phyloP scores from a whole-genome alignment of 2,329 filamentous ascomycete genomes.

The Cercospora sp. region DNA sequence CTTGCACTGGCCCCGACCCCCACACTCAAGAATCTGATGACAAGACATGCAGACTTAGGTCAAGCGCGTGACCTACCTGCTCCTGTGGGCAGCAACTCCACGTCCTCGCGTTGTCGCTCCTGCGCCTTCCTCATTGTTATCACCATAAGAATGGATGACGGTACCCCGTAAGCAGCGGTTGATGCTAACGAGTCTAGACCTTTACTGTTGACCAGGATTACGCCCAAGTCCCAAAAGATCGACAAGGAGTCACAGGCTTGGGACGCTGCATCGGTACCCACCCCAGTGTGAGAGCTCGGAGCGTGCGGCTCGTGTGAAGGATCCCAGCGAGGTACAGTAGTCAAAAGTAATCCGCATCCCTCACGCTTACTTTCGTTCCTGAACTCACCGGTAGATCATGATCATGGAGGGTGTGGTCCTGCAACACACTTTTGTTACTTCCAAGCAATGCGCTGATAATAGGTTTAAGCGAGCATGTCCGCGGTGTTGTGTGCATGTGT shows the following conservation, averaged over 20 bases:
- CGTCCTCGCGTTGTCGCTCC: neutral
- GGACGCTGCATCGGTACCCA: neutral
- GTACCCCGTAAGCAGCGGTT: neutral
- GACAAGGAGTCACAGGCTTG: neutral
- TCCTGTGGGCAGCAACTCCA: neutral
- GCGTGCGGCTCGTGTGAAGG: neutral
- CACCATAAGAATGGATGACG: neutral
- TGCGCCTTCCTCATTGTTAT: neutral
- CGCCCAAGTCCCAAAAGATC: neutral
- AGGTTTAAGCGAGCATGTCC: neutral
- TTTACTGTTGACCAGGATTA: neutral
- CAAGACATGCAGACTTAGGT: neutral
- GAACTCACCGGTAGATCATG: neutral
- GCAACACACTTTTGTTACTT: neutral
- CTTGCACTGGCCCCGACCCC: neutral
- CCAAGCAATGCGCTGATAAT: too few relatives aligned
- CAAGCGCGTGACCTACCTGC: neutral
- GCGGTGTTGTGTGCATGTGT: neutral
- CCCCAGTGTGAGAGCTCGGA: neutral
- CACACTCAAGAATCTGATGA: neutral
- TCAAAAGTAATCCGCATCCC: neutral
- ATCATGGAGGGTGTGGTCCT: neutral
- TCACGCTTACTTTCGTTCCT: neutral
- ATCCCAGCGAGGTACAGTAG: neutral
- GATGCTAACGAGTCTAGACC: neutral